Percentiles rank a stretch among this genome's conserved stretches.
These are phyloP conservation scores for Aspergillus chevalieri DNA, from an alignment of 2,329 filamentous ascomycete genomes.

Conservation along the genomic window DNA sequence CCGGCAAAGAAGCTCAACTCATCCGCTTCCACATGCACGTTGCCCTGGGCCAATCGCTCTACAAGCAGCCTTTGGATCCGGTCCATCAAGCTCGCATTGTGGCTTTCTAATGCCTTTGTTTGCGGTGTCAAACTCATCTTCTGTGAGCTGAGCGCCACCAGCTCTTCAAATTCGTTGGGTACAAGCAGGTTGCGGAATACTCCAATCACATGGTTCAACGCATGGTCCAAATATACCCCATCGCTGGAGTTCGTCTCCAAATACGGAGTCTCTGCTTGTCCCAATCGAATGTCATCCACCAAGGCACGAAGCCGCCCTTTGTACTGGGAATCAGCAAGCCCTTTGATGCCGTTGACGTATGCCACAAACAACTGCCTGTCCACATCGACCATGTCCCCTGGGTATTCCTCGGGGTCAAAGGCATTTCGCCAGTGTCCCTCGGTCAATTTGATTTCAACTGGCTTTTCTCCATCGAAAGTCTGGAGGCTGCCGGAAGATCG, in stretches of 20 bases:
- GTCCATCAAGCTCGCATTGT: slow-evolving; percentile 20
- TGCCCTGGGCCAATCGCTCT: slow-evolving; percentile 26
- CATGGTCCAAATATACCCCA: slow-evolving; percentile 31
- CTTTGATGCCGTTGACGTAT: slow-evolving; percentile 39
- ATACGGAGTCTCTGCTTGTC: slow-evolving; percentile 26
- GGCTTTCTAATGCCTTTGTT: slow-evolving; percentile 2
- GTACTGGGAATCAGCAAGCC: slow-evolving; percentile 28
- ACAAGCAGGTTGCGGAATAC: slow-evolving; percentile 36
- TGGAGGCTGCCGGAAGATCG: slow-evolving; percentile 18
- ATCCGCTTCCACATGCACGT: slow-evolving; percentile 27
- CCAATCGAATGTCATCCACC: slow-evolving; percentile 28
- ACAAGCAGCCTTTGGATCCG: slow-evolving; percentile 31
- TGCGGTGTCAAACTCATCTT: slow-evolving; percentile 9
- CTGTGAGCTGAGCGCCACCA: slow-evolving; percentile 23
- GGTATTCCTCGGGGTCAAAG: slow-evolving; percentile 28
- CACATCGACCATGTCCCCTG: slow-evolving; percentile 32
- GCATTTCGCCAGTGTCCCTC: slow-evolving; percentile 8
- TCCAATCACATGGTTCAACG: slow-evolving; percentile 34
- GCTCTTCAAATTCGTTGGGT: slow-evolving; percentile 30
- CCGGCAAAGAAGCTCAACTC: slow-evolving; percentile 37
- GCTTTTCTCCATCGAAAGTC: slow-evolving; percentile 14
- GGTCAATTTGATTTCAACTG: slow-evolving; percentile 9
- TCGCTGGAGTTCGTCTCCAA: slow-evolving; percentile 25
- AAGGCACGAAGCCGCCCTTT: slow-evolving; percentile 27
- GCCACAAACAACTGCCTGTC: slow-evolving; percentile 35